These are phyloP conservation scores for Clonostachys rosea DNA, from an alignment of 2,329 filamentous ascomycete species.

Conservation along the genomic window DNA sequence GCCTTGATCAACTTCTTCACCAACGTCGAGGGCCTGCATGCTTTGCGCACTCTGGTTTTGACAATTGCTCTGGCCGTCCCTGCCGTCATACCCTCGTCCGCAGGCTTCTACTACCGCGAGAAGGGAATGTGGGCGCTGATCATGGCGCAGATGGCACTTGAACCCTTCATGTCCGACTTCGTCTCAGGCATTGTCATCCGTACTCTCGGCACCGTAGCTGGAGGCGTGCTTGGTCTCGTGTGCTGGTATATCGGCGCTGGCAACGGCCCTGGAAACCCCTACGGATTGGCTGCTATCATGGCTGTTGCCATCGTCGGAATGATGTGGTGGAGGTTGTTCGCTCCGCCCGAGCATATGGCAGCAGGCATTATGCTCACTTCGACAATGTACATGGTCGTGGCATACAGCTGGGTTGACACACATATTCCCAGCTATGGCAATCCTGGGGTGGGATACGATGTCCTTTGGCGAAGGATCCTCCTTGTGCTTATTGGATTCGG, in stretches of 20 bases:
- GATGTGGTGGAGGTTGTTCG: conserved; percentile 26
- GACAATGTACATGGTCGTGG: conserved; percentile 36
- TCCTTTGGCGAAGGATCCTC: conserved; percentile 41
- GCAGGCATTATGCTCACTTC: conserved; percentile 22
- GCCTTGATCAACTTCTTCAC: conserved; percentile 25
- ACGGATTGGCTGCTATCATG: conserved; percentile 40
- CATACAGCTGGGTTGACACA: conserved; percentile 38
- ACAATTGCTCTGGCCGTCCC: conserved; percentile 38
- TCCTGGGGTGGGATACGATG: conserved; percentile 38
- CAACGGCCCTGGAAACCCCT: conserved; percentile 39
- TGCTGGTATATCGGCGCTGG: conserved; percentile 49
- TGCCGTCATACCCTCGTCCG: conserved; percentile 29
- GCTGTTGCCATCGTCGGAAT: conserved; percentile 25
- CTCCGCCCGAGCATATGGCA: conserved; percentile 16
- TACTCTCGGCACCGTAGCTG: conserved; percentile 35
- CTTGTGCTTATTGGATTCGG: conserved; percentile 37
- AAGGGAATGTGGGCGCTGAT: conserved; percentile 48
- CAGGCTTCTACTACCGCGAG: conserved; percentile 45
- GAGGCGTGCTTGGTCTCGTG: conserved; percentile 38
- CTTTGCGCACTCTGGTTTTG: conserved; percentile 39
- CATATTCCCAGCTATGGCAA: conserved; percentile 36
- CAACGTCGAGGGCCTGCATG: conserved; percentile 36
- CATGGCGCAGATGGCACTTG: conserved; percentile 40
- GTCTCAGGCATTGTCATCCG: conserved; percentile 36
- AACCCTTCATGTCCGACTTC: conserved; percentile 46